phyloP scores from a whole-genome alignment of 768 basidiomycete genomes.

The Coprinopsis cinerea region DNA sequence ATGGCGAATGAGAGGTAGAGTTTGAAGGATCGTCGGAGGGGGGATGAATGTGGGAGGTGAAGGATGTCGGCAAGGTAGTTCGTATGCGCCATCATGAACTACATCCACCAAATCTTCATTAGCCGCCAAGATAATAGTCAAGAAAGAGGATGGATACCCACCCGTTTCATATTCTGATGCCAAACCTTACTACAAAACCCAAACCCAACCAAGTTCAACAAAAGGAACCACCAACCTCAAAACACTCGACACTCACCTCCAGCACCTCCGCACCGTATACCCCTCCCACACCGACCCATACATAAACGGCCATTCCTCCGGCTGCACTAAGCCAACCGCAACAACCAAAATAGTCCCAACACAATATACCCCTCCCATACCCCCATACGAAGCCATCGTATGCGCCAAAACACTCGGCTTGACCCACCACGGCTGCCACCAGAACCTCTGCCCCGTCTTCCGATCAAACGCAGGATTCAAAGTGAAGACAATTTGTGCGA shows the following conservation, averaged over 20 bases:
- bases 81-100: conserved; percentile 24
- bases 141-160: conserved; percentile 15
- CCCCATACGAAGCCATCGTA: not conserved
- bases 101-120: not conserved
- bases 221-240: no score
- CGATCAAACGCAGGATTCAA: not conserved
- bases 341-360: conserved; percentile 20
- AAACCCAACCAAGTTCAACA: not conserved
- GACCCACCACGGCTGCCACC: not conserved
- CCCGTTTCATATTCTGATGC: conserved; percentile 33
- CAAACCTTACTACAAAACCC: conserved; percentile 18
- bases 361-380: not conserved
- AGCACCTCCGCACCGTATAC: conserved; percentile 32
- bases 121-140: no score
- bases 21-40: conserved; percentile 10
- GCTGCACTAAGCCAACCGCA: conserved; percentile 21
- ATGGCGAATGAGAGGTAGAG: conserved; percentile 24
- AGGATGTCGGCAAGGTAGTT: conserved; percentile 22
- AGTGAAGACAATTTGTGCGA: not conserved
- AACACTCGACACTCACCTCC: conserved; percentile 37
- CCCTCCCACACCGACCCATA: conserved; percentile 28
- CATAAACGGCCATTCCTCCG: conserved; percentile 32
- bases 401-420: not conserved
- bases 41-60: conserved; percentile 9
- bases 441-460: not conserved